A percentile compares a stretch with the other conserved stretches of the same genome.
These are phyloP conservation scores for Chimonanthus praecox DNA, from an alignment of 164 flowering plant species.

Conservation along the genomic window DNA sequence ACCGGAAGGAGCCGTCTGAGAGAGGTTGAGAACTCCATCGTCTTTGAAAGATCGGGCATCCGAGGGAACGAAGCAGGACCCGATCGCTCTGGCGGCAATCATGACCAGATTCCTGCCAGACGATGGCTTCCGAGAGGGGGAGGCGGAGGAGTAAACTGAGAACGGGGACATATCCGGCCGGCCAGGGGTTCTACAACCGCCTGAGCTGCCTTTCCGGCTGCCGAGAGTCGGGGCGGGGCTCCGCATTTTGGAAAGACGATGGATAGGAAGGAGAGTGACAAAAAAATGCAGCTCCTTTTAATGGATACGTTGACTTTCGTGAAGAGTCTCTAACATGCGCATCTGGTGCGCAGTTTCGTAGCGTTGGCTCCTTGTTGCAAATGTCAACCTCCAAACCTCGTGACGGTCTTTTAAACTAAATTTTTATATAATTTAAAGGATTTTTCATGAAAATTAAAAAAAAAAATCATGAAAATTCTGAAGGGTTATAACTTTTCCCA, in stretches of 20 bases:
- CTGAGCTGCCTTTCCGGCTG: background rate
- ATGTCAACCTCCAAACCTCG: background rate
- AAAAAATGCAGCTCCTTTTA: background rate
- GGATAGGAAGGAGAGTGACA: too few relatives aligned
- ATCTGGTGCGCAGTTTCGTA: background rate
- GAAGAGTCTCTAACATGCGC: background rate
- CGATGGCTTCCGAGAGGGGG: background rate
- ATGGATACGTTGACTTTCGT: background rate
- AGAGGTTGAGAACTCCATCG: background rate
- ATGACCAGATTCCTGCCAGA: constrained; percentile 5
- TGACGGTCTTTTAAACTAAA: background rate
- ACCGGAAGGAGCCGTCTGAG: constrained; percentile 9
- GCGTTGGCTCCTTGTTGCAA: background rate
- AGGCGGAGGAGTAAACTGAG: constrained; percentile 3
- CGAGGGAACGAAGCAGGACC: constrained; percentile 7
- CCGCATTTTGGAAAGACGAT: background rate
- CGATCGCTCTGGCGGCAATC: constrained; percentile 5
- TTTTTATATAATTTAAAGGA: too few relatives aligned
- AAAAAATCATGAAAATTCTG: too few relatives aligned
- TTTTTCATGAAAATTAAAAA: too few relatives aligned
- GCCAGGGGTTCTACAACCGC: background rate
- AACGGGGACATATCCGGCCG: constrained; percentile 1
- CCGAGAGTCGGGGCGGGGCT: constrained; percentile 1
- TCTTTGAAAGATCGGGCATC: background rate
- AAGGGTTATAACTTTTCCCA: too few relatives aligned